Base-by-base conservation (phyloP, 1,284 basidiomycete species). In the Albatrellus sp. region DNA sequence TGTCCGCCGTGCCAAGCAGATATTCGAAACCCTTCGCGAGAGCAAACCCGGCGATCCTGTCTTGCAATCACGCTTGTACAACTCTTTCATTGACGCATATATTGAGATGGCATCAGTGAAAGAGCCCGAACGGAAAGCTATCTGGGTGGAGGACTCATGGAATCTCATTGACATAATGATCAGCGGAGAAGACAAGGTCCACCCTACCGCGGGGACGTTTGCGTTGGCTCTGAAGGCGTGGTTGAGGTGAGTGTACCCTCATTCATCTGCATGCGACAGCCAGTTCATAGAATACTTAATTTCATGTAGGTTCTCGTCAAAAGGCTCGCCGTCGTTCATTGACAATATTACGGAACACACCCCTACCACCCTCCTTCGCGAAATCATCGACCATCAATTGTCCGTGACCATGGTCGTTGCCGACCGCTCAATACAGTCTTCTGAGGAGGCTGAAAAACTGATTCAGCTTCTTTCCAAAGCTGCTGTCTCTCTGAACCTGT, bases 1-100 rank as follows among this genome's bases (percentile, higher is more conserved):
- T 54, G 77, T 88, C 0, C 68, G 70, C 0, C 77, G 86, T 13
- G 85, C 85, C 9, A 74, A 75, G 50, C 61, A 64, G 37, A 71
- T 89, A 17, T 86, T 88, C 51, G 72, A 78, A 41, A 66, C 68
- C 7, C 55, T 88, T 29, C 71, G 80, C 48, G n/a, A 55, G 45
- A 48, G 46, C 30, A 45, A 43, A 29, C 38, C 41, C 3, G 58
- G 54, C 2, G 64, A 68, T 20, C 55, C 60, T 10, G 45, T 68
- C 16, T 50, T 76, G 13, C 60, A 68, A 6, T 48, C 58, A 0
- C 61, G 63, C 16, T 51, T 74, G 29, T 73, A 72, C 52, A 77
- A 75, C 52, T 59, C 68, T 9, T 71, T 89, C 50, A 57, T 88
- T 28, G 66, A 71, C 33, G 75, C 79, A 0, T 88, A 81, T 52